Conservation (phyloP, 2,329 filamentous ascomycete species). For the Pseudogymnoascus verrucosus region DNA sequence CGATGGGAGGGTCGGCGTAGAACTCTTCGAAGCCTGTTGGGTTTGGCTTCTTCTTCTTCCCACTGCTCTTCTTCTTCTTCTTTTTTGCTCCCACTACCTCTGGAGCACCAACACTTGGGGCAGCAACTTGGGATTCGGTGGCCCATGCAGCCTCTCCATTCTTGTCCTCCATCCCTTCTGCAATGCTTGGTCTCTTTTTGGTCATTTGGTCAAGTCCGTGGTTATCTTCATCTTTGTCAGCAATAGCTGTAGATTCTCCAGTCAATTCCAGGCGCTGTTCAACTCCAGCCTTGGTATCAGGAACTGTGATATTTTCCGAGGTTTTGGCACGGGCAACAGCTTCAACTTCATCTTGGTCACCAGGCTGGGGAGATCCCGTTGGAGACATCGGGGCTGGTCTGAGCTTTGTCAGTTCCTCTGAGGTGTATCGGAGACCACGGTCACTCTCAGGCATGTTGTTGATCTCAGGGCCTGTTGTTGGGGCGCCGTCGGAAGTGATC, state of each 20-base stretch:
- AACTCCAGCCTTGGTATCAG: not conserved
- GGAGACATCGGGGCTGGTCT: not conserved
- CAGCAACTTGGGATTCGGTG: not conserved
- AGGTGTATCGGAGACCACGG: slow-evolving; percentile 14
- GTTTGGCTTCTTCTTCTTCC: slow-evolving; percentile 24
- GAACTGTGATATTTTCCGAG: not conserved
- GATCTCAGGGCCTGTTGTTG: not conserved
- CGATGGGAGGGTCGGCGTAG: slow-evolving; percentile 72
- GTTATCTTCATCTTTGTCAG: not conserved
- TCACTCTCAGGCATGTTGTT: not conserved
- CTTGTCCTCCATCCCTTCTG: not conserved
- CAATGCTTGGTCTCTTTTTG: not conserved
- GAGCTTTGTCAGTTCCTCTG: slow-evolving; percentile 17
- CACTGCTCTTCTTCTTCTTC: slow-evolving; percentile 33
- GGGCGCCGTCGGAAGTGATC: not conserved
- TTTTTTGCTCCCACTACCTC: slow-evolving; percentile 8
- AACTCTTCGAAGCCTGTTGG: slow-evolving; percentile 71
- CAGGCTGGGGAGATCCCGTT: not conserved
- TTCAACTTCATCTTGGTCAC: not conserved
- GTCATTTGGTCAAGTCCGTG: not conserved
- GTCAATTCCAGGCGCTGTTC: not conserved
- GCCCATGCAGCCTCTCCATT: not conserved
- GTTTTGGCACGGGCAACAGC: not conserved
- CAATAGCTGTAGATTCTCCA: not conserved
- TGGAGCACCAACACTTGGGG: not conserved